Conservation (phyloP, 2,329 filamentous ascomycete genomes). For the Hortaea werneckii region DNA sequence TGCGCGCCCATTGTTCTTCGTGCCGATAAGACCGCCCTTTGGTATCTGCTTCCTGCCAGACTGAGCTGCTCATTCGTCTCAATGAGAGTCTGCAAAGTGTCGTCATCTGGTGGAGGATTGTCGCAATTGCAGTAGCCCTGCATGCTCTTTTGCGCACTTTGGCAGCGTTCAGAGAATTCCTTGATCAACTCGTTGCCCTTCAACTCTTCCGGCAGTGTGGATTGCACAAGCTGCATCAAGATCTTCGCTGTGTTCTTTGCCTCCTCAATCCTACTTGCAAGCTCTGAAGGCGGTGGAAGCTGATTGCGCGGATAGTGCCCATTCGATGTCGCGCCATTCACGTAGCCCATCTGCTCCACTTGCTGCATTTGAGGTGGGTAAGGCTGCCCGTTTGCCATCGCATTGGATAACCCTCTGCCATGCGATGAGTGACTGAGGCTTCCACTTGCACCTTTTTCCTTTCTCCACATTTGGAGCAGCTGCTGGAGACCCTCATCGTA, state of each 20-base stretch:
- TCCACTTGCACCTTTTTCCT: constrained; percentile 55
- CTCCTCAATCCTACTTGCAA: constrained; percentile 77
- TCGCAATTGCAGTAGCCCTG: constrained; percentile 76
- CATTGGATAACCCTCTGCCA: background rate
- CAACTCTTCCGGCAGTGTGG: constrained; percentile 66
- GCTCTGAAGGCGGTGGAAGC: constrained; percentile 61
- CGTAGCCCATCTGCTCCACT: background rate
- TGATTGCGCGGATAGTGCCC: background rate
- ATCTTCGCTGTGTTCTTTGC: constrained; percentile 83
- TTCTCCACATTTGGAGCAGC: constrained; percentile 80
- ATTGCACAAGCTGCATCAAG: constrained; percentile 82
- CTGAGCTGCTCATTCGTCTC: constrained; percentile 90
- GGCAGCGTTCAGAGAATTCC: constrained; percentile 83
- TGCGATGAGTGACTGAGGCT: constrained; percentile 7
- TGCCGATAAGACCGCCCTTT: constrained; percentile 60
- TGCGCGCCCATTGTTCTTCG: constrained; percentile 33
- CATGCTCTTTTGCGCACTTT: constrained; percentile 67
- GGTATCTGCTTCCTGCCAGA: constrained; percentile 71
- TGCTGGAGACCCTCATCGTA: constrained; percentile 62
- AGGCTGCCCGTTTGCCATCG: background rate
- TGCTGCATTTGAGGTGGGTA: background rate
- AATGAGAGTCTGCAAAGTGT: constrained; percentile 87
- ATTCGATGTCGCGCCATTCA: background rate
- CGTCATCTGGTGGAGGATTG: constrained; percentile 75
- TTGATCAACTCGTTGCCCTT: constrained; percentile 77